Base-by-base conservation (phyloP, 1,139 yeast species). In the Meyerozyma athensensis region DNA sequence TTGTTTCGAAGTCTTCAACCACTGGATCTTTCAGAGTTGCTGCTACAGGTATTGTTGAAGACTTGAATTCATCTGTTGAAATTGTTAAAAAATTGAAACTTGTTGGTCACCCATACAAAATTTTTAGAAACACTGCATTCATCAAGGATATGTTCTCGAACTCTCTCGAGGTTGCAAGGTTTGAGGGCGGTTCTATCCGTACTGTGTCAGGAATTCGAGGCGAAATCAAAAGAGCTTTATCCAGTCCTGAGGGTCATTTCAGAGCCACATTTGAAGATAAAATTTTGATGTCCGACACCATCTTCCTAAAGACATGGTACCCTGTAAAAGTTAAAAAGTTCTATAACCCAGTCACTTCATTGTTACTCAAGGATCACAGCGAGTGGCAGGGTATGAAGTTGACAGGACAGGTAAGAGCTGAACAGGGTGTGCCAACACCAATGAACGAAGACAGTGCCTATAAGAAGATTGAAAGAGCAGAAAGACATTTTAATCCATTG, bases 211-310 rank as follows among this genome's bases (percentile, higher is more conserved):
- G 99, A 40, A 87, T 94, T 43, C 72, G 98, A 52, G 99, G 99
- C 59, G 98, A 94, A 61, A 90, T 94, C 50, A 94, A 94, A 58
- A 75, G 97, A 48, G 98, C 97, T 0, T 69, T 94, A 45, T 77
- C 96, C 6, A 85, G 85, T 49, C 97, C 97, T 0, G 97, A 90
- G 43, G 99, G 99, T n/a, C 82, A 86, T 58, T 94, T 77, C 69
- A 78, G 99, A 59, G 98, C 98, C n/a, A 82, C 97, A 1, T 94
- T 94, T 61, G 99, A 94, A 61, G 99, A 94, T 59, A 92, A 90
- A 64, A 77, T 92, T 28, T 72, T 90, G 44, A 76, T 92, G 83
- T 77, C 95, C 44, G 98, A 92, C 60, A 85, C 86, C 37, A 76
- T 94, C 10, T 83, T 92, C 51, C 67, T 94, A 57, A 82, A 96